phyloP scores from a whole-genome alignment of 495 filamentous ascomycete genomes.

The Annulohypoxylon bovei region DNA sequence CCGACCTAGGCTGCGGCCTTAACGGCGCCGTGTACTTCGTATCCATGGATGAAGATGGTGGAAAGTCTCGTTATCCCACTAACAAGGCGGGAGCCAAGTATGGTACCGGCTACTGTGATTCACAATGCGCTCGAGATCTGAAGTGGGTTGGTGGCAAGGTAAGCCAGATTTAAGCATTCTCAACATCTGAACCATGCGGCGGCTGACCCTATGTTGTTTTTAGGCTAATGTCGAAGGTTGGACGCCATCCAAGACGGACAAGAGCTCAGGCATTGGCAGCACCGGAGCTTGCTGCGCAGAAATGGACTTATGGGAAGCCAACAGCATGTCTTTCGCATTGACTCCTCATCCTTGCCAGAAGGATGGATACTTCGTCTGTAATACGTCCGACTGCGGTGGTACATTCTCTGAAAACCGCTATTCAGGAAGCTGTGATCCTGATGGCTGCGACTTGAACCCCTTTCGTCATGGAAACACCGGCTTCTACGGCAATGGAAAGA shows the following conservation, averaged over 20 bases:
- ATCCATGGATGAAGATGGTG: slow-evolving; percentile 65
- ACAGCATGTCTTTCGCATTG: slow-evolving; percentile 67
- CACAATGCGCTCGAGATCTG: slow-evolving; percentile 64
- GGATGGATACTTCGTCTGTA: slow-evolving; percentile 56
- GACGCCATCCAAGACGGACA: slow-evolving; percentile 62
- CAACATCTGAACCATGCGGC: neutral
- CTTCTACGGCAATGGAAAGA: slow-evolving; percentile 66
- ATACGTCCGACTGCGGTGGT: slow-evolving; percentile 57
- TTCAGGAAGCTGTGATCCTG: slow-evolving; percentile 64
- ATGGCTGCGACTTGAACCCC: slow-evolving; percentile 54
- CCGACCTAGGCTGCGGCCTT: slow-evolving; percentile 60
- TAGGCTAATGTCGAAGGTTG: slow-evolving; percentile 69
- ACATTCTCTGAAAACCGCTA: slow-evolving; percentile 58
- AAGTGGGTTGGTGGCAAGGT: slow-evolving; percentile 62
- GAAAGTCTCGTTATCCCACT: slow-evolving; percentile 55
- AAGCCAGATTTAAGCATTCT: slow-evolving; percentile 1
- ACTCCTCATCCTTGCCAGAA: slow-evolving; percentile 73
- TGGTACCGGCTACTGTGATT: slow-evolving; percentile 67
- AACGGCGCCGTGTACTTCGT: slow-evolving; percentile 68
- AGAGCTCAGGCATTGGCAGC: slow-evolving; percentile 64
- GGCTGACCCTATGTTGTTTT: neutral
- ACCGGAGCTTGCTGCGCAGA: slow-evolving; percentile 76
- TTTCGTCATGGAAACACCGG: slow-evolving; percentile 63
- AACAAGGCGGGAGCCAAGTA: slow-evolving; percentile 70
- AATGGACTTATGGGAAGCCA: slow-evolving; percentile 79